Conservation (phyloP, 306 rosid species). For the Fagus sylvatica region DNA sequence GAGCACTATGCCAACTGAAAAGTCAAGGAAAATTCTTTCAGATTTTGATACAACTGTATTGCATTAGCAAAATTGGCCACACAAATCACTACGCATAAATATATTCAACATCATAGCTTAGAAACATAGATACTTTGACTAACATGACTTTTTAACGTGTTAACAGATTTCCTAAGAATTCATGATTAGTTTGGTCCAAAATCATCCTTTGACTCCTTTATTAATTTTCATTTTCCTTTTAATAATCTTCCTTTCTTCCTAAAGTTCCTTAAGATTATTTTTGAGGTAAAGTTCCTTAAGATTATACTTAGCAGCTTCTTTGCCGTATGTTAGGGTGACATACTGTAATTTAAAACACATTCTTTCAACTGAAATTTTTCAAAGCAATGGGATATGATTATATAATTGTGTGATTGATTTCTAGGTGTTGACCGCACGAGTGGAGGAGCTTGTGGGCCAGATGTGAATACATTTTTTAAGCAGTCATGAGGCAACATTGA, state of each 20-base stretch:
- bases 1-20: background rate
- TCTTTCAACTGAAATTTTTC: slow-evolving; percentile 33
- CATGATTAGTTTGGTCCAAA: slow-evolving; percentile 57
- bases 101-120: slow-evolving; percentile 2
- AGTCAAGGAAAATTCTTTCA: background rate
- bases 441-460: slow-evolving; percentile 41
- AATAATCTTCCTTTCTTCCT: slow-evolving; percentile 5
- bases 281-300: slow-evolving; percentile 16
- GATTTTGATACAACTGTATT: slow-evolving; percentile 11
- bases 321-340: slow-evolving; percentile 81
- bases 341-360: slow-evolving; percentile 44
- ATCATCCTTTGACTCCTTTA: slow-evolving; percentile 46
- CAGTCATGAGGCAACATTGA: slow-evolving; percentile 17
- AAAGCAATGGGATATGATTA: slow-evolving; percentile 27
- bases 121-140: slow-evolving; percentile 43
- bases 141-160: slow-evolving; percentile 21
- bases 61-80: background rate
- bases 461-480: slow-evolving; percentile 19
- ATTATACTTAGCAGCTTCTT: slow-evolving; percentile 47
- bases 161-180: slow-evolving; percentile 20
- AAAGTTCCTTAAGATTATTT: slow-evolving; percentile 23
- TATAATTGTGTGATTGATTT: background rate
- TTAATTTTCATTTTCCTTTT: slow-evolving; percentile 8
- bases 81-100: background rate
- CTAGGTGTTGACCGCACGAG: slow-evolving; percentile 74